A percentile compares a stretch with the other conserved stretches of the same genome.
These are phyloP conservation scores for Metschnikowia hibisci DNA, from an alignment of 805 yeast genomes.

Conservation along the genomic window DNA sequence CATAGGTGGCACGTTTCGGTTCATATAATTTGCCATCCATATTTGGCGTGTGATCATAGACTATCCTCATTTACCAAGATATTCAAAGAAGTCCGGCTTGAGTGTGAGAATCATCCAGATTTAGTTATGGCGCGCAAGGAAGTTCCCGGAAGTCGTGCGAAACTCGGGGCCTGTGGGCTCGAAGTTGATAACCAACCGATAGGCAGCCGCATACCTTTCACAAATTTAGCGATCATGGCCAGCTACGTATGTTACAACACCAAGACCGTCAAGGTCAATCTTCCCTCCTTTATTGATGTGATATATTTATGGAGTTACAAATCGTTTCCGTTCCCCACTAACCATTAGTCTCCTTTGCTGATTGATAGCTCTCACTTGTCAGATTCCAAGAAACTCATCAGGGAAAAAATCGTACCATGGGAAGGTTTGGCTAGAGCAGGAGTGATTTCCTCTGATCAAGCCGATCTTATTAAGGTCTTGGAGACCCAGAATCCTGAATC, in stretches of 20 bases:
- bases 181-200: slow-evolving; percentile 5
- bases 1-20: no score
- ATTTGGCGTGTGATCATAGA: no score
- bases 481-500: slow-evolving; percentile 46
- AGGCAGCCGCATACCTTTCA: slow-evolving; percentile 1
- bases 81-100: neutral
- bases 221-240: slow-evolving; percentile 3
- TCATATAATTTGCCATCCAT: no score
- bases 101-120: neutral
- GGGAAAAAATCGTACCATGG: slow-evolving; percentile 87
- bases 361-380: slow-evolving; percentile 65
- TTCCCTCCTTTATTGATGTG: neutral
- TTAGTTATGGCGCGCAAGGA: slow-evolving; percentile 2
- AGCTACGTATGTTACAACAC: slow-evolving; percentile 5
- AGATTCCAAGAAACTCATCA: slow-evolving; percentile 62
- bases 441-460: slow-evolving; percentile 64
- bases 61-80: no score
- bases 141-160: slow-evolving; percentile 2
- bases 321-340: slow-evolving; percentile 5
- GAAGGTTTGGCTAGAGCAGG: slow-evolving; percentile 79
- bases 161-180: neutral
- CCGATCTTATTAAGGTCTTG: slow-evolving; percentile 51
- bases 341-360: slow-evolving; percentile 29
- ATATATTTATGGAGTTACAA: neutral
- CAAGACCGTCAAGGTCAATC: neutral